phyloP scores from a whole-genome alignment of 371 early-diverging fungal species.

The Mucor saturninus region DNA sequence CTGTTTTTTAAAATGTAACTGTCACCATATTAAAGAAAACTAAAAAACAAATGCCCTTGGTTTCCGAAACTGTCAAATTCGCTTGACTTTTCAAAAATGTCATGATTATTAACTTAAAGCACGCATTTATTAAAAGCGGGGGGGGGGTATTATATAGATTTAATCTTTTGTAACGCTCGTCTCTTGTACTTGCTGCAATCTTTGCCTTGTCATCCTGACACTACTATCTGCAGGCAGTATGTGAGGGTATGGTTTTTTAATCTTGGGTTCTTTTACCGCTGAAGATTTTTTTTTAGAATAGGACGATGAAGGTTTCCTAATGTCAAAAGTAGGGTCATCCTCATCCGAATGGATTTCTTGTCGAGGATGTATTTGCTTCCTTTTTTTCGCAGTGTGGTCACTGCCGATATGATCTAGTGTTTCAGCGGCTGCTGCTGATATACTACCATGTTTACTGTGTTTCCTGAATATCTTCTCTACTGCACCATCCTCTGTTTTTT shows the following conservation, averaged over 20 bases:
- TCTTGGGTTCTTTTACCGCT: neutral
- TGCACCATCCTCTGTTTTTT: conserved; percentile 75
- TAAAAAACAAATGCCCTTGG: too few relatives aligned
- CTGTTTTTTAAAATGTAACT: too few relatives aligned
- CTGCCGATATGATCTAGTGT: too few relatives aligned
- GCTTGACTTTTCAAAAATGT: too few relatives aligned
- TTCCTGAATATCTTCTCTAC: conserved; percentile 78
- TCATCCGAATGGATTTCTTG: conserved; percentile 4
- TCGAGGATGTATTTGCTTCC: neutral
- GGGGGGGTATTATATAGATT: too few relatives aligned
- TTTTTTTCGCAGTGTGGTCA: conserved; percentile 14
- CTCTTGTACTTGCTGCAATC: neutral
- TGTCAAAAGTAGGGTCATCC: conserved; percentile 13
- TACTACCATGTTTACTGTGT: conserved; percentile 56
- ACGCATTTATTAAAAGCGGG: too few relatives aligned
- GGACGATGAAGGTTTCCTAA: neutral
- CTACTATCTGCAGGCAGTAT: neutral
- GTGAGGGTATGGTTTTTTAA: neutral
- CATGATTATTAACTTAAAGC: too few relatives aligned
- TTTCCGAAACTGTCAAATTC: too few relatives aligned
- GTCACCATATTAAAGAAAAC: too few relatives aligned
- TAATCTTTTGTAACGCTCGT: neutral
- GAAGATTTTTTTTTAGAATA: neutral
- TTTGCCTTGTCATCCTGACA: neutral
- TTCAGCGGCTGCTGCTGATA: neutral